Conservation (phyloP, 2,329 filamentous ascomycete species). For the Microdochium trichocladiopsis region DNA sequence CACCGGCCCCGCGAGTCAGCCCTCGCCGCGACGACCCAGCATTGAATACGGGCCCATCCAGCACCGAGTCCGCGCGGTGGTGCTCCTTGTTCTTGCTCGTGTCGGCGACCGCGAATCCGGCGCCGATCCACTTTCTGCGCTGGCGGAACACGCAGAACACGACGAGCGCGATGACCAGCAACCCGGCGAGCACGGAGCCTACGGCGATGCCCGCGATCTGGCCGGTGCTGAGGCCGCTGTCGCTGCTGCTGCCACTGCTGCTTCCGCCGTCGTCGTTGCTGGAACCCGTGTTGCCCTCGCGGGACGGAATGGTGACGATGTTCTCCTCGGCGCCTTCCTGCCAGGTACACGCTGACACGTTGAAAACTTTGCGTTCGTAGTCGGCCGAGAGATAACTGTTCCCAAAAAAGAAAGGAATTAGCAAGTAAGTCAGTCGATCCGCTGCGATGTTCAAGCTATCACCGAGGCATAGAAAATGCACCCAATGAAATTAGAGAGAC, state of each 20-base stretch:
- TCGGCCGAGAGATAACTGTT: conserved; percentile 27
- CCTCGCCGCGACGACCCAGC: neutral
- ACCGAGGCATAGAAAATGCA: no score
- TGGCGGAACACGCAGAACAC: conserved; percentile 10
- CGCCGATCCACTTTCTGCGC: conserved; percentile 12
- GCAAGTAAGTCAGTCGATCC: no score
- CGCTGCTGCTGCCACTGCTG: neutral
- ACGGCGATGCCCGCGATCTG: conserved; percentile 18
- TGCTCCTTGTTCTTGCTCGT: neutral
- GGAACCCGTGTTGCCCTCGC: conserved; percentile 4
- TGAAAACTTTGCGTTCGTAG: conserved; percentile 31
- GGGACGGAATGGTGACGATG: conserved; percentile 20
- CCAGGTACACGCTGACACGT: conserved; percentile 28
- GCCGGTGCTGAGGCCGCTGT: conserved; percentile 8
- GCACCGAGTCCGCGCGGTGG: neutral
- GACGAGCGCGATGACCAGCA: conserved; percentile 8
- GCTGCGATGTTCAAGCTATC: no score
- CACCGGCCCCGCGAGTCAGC: neutral
- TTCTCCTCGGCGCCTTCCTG: conserved; percentile 21
- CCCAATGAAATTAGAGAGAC: no score
- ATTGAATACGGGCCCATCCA: neutral
- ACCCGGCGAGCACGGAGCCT: conserved; percentile 6
- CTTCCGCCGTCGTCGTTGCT: neutral
- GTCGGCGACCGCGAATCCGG: conserved; percentile 6
- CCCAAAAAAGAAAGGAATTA: neutral